Percentiles rank a stretch among this genome's conserved stretches.
phyloP scores from a whole-genome alignment of 2,329 filamentous ascomycete species.

The Cyclaneusma minus region DNA sequence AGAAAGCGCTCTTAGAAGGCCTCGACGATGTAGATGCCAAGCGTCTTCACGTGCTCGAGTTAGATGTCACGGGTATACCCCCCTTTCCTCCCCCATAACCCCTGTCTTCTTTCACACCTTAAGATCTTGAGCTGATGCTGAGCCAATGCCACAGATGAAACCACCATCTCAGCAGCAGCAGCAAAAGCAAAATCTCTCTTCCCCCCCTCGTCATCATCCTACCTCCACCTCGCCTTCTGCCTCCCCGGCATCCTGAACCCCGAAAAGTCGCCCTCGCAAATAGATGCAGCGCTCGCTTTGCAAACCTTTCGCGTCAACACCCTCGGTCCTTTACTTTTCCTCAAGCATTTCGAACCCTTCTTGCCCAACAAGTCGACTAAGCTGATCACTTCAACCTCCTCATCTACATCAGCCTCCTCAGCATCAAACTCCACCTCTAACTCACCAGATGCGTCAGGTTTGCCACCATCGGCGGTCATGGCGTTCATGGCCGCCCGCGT shows the following conservation, averaged over 20 bases:
- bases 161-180: slow-evolving; percentile 41
- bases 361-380: slow-evolving; percentile 42
- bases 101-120: neutral
- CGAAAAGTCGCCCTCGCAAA: slow-evolving; percentile 53
- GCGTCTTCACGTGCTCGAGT: slow-evolving; percentile 31
- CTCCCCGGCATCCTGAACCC: slow-evolving; percentile 58
- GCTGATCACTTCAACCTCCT: slow-evolving; percentile 19
- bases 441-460: slow-evolving; percentile 13
- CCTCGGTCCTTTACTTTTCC: slow-evolving; percentile 57
- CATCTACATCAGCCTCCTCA: slow-evolving; percentile 3
- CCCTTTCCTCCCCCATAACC: neutral
- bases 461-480: slow-evolving; percentile 44
- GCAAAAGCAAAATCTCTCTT: slow-evolving; percentile 34
- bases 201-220: slow-evolving; percentile 28
- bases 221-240: slow-evolving; percentile 54
- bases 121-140: too few species aligned
- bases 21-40: slow-evolving; percentile 25
- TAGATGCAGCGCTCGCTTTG: slow-evolving; percentile 45
- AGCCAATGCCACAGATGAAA: slow-evolving; percentile 34
- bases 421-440: too few species aligned
- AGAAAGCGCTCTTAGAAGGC: slow-evolving; percentile 31
- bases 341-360: slow-evolving; percentile 60
- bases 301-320: slow-evolving; percentile 60
- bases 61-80: slow-evolving; percentile 39
- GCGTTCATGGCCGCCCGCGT: slow-evolving; percentile 68